phyloP scores from a whole-genome alignment of 2,329 filamentous ascomycete genomes.

The Xylariaceae sp. region DNA sequence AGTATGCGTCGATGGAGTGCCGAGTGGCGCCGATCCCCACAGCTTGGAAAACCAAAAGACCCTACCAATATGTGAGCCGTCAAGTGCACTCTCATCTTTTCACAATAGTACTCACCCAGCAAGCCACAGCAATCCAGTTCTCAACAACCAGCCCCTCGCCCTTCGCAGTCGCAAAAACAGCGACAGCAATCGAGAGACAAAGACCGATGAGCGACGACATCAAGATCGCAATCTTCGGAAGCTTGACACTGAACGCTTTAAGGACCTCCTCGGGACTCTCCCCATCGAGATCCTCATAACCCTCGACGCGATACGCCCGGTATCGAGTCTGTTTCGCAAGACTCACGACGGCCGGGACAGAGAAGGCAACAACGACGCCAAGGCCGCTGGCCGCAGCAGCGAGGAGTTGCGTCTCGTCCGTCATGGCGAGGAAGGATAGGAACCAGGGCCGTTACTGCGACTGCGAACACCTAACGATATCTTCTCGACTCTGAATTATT shows the following conservation, averaged over 20 bases:
- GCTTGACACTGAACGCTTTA: slow-evolving; percentile 55
- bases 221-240: slow-evolving; percentile 51
- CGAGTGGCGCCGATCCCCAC: slow-evolving; percentile 45
- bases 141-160: slow-evolving; percentile 42
- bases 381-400: slow-evolving; percentile 27
- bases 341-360: slow-evolving; percentile 24
- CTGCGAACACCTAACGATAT: too few species aligned
- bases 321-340: slow-evolving; percentile 21
- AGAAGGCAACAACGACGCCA: slow-evolving; percentile 23
- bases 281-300: slow-evolving; percentile 67
- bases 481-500: too few species aligned
- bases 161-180: slow-evolving; percentile 44
- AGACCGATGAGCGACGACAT: slow-evolving; percentile 51
- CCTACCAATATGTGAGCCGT: slow-evolving; percentile 34
- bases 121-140: slow-evolving; percentile 54
- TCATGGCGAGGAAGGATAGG: slow-evolving; percentile 3
- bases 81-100: slow-evolving; percentile 12
- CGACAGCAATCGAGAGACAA: slow-evolving; percentile 50
- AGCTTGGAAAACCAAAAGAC: slow-evolving; percentile 48
- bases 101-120: slow-evolving; percentile 52
- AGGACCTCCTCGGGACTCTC: slow-evolving; percentile 59
- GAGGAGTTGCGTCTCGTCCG: slow-evolving; percentile 13
- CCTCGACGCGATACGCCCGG: slow-evolving; percentile 34
- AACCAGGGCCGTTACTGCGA: not conserved
- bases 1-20: slow-evolving; percentile 47